A percentile compares a stretch with the other conserved stretches of the same genome.
These are phyloP conservation scores for Penicillium sclerotiorum DNA, from an alignment of 2,329 filamentous ascomycete genomes.

Conservation along the genomic window DNA sequence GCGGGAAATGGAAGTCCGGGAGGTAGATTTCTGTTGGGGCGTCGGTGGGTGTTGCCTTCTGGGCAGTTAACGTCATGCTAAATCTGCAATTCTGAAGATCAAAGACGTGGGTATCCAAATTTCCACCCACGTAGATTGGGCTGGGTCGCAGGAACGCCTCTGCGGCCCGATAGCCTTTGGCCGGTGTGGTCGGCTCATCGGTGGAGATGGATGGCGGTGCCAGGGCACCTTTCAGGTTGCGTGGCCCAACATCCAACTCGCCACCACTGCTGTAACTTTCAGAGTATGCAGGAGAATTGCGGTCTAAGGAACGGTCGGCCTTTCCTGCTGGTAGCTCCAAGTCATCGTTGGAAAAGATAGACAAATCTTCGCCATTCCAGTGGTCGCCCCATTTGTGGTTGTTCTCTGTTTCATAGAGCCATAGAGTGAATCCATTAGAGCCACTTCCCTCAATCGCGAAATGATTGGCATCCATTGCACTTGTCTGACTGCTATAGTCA, in stretches of 20 bases:
- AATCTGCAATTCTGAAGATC: constrained; percentile 80
- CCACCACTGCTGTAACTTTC: constrained; percentile 51
- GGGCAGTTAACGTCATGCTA: constrained; percentile 67
- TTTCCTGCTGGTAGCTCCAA: constrained; percentile 53
- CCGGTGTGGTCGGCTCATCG: constrained; percentile 55
- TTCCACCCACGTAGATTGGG: constrained; percentile 74
- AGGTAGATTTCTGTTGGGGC: constrained; percentile 80
- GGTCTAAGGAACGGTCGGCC: constrained; percentile 34
- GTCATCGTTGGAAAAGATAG: constrained; percentile 85
- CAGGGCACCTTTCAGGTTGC: constrained; percentile 74
- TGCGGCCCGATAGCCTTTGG: constrained; percentile 81
- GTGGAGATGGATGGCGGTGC: constrained; percentile 60
- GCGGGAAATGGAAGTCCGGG: constrained; percentile 91
- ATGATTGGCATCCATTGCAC: constrained; percentile 94
- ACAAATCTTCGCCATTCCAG: constrained; percentile 97
- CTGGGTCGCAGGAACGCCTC: constrained; percentile 91
- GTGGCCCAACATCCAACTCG: constrained; percentile 64
- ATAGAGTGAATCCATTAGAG: constrained; percentile 84
- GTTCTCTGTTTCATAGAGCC: constrained; percentile 84
- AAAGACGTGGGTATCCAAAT: constrained; percentile 73
- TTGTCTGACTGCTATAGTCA: constrained; percentile 88
- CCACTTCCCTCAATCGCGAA: constrained; percentile 84
- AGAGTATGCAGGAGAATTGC: constrained; percentile 57
- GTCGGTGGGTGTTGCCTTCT: constrained; percentile 62
- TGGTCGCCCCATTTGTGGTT: constrained; percentile 86